These are phyloP conservation scores for Geranium rotundifolium DNA, from an alignment of 345 rosid genomes.

Conservation along the genomic window DNA sequence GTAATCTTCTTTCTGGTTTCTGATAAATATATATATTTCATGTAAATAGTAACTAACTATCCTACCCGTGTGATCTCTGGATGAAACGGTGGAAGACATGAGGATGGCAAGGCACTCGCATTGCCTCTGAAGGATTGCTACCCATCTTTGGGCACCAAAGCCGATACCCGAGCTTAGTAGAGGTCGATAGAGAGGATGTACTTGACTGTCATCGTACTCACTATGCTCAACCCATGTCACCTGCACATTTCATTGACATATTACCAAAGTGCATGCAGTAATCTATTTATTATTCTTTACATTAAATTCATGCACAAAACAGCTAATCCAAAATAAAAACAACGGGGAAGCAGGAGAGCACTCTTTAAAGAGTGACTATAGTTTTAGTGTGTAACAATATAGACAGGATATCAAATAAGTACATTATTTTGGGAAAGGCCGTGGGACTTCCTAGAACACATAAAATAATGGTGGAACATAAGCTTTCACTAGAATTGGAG, in stretches of 20 bases:
- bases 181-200: conserved; percentile 63
- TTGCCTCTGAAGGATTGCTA: conserved; percentile 87
- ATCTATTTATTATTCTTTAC: no score
- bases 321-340: no score
- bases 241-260: conserved; percentile 18
- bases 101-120: conserved; percentile 86
- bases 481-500: conserved; percentile 22
- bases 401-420: no score
- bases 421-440: conserved; percentile 13
- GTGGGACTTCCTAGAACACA: conserved; percentile 11
- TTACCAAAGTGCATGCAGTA: no score
- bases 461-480: conserved; percentile 11
- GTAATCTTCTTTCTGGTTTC: no score
- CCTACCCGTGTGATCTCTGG: conserved; percentile 56
- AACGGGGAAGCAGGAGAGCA: no score
- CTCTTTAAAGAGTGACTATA: no score
- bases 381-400: no score
- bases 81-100: conserved; percentile 55
- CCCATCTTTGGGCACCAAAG: conserved; percentile 89
- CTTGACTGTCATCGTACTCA: conserved; percentile 65
- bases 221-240: conserved; percentile 96
- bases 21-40: no score
- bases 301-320: no score
- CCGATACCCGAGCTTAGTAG: conserved; percentile 65
- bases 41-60: no score